A percentile compares a stretch with the other conserved stretches of the same genome.
Conservation (phyloP, 805 yeast species). For the Saturnispora bothae region DNA sequence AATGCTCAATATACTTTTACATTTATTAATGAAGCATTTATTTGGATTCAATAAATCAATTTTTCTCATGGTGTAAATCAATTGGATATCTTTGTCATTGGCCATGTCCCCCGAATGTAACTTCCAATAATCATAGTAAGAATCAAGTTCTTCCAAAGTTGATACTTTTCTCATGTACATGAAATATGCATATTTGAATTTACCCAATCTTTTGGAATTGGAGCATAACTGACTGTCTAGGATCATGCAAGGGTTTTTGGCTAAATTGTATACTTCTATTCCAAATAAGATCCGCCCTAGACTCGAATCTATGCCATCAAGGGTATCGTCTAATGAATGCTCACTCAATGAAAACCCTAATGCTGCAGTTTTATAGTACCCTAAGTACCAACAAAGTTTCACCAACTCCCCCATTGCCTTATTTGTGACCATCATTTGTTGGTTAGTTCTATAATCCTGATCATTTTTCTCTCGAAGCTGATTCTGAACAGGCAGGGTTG, state of each 20-base stretch:
- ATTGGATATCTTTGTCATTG: background rate
- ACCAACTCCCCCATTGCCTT: too few relatives aligned
- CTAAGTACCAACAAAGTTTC: too few relatives aligned
- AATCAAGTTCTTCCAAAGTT: background rate
- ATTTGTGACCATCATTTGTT: too few relatives aligned
- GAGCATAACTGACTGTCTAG: background rate
- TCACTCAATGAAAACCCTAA: too few relatives aligned
- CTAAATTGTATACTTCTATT: background rate
- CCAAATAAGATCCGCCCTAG: background rate
- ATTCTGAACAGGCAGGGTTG: too few relatives aligned
- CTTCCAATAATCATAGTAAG: slow-evolving; percentile 1
- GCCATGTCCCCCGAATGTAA: background rate
- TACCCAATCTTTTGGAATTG: background rate
- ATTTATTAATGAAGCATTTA: too few relatives aligned
- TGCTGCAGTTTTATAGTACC: too few relatives aligned
- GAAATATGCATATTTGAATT: slow-evolving; percentile 4
- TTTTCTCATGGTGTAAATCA: background rate
- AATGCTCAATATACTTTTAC: too few relatives aligned
- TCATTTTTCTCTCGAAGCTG: too few relatives aligned
- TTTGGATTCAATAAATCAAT: slow-evolving; percentile 1
- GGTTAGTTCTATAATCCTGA: too few relatives aligned
- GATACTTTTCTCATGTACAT: slow-evolving; percentile 1
- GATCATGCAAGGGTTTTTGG: background rate
- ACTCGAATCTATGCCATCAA: too few relatives aligned
- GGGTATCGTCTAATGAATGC: too few relatives aligned